These are phyloP conservation scores for Pythium biforme DNA, from an alignment of 352 stramenopile species.

Conservation along the genomic window DNA sequence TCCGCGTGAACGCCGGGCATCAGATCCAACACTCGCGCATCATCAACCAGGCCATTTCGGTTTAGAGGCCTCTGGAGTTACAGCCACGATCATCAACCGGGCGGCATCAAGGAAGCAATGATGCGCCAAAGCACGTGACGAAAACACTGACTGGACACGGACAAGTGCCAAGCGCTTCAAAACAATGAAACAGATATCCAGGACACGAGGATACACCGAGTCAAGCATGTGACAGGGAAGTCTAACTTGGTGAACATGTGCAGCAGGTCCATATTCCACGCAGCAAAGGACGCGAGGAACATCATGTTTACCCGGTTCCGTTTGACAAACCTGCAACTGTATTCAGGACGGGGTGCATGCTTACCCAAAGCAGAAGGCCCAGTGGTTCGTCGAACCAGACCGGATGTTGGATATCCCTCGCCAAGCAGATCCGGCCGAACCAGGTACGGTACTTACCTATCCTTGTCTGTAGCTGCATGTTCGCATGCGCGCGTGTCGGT, in stretches of 20 bases:
- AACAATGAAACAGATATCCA: constrained; percentile 6
- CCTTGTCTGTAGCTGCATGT: neutral
- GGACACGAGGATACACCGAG: neutral
- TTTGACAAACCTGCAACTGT: too few species aligned
- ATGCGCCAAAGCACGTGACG: neutral
- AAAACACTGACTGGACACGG: constrained; percentile 4
- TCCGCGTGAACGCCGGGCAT: constrained; percentile 92
- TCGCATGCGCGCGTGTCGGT: neutral
- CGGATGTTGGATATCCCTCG: neutral
- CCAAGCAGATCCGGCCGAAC: neutral
- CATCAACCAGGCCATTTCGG: constrained; percentile 78
- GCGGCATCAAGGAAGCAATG: neutral
- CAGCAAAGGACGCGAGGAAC: too few species aligned
- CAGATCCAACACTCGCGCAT: constrained; percentile 93
- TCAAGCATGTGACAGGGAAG: neutral
- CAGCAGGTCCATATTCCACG: too few species aligned
- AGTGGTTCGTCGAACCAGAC: neutral
- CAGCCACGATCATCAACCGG: neutral
- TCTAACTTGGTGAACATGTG: neutral
- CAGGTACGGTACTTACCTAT: neutral
- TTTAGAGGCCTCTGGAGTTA: constrained; percentile 32
- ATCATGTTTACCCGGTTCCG: too few species aligned
- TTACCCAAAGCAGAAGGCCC: neutral
- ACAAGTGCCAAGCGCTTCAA: constrained; percentile 4
- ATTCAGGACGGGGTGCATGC: too few species aligned